Conservation (phyloP, 768 basidiomycete genomes). For the Podaxis rugospora region DNA sequence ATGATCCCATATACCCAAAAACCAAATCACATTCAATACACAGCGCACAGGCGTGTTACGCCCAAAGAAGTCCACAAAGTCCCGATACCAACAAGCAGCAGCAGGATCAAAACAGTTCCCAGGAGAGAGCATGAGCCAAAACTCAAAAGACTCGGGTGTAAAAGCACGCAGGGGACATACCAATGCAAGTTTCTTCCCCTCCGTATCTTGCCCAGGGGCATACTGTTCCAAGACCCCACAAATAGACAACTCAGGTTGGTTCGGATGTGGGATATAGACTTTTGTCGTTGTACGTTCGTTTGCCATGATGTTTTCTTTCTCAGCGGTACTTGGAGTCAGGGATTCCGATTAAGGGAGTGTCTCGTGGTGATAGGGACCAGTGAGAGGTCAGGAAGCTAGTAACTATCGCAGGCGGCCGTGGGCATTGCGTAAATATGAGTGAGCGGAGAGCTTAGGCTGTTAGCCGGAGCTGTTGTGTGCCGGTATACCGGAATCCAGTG, state of each 20-base stretch:
- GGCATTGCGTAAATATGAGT: no score
- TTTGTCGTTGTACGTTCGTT: constrained; percentile 39
- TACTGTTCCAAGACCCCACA: constrained; percentile 64
- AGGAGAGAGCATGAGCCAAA: not conserved
- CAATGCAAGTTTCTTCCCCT: constrained; percentile 60
- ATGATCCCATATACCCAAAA: not conserved
- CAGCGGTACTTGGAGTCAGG: not conserved
- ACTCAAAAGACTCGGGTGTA: constrained; percentile 10
- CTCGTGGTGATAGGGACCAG: no score
- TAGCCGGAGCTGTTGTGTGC: not conserved
- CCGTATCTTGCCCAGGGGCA: constrained; percentile 41
- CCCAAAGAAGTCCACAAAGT: no score
- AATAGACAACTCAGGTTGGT: constrained; percentile 37
- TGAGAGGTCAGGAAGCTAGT: no score
- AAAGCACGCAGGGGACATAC: constrained; percentile 33
- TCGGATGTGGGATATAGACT: constrained; percentile 47
- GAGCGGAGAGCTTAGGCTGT: no score
- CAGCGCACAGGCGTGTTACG: no score
- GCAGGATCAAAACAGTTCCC: not conserved
- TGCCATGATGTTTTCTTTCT: constrained; percentile 16
- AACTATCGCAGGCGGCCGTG: no score
- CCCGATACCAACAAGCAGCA: no score
- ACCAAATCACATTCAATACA: not conserved
- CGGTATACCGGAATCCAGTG: not conserved
- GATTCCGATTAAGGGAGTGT: no score